These are phyloP conservation scores for Aethionema arabicum DNA, from an alignment of 345 rosid species.

Conservation along the genomic window DNA sequence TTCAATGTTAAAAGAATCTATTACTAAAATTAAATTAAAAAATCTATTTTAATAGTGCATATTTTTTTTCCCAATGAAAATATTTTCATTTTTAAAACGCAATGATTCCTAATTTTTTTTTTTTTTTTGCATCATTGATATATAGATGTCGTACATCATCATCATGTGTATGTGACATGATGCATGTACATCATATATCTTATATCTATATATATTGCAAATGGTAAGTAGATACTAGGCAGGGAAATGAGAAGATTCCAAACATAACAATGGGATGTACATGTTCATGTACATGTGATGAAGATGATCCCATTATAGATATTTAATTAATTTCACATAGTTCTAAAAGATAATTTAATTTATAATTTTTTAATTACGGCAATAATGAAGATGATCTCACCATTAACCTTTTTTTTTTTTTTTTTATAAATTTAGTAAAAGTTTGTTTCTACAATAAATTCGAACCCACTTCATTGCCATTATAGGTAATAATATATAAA, in stretches of 20 bases:
- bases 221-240: slow-evolving; percentile 11
- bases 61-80: too few relatives aligned
- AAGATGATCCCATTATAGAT: slow-evolving; percentile 21
- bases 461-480: slow-evolving; percentile 33
- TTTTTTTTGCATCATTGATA: too few relatives aligned
- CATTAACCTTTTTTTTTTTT: slow-evolving; percentile 27
- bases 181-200: not conserved
- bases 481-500: slow-evolving; percentile 15
- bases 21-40: too few relatives aligned
- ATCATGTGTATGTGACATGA: too few relatives aligned
- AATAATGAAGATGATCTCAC: slow-evolving; percentile 27
- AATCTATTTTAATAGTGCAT: too few relatives aligned
- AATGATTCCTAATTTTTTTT: too few relatives aligned
- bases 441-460: slow-evolving; percentile 10
- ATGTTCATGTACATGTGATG: slow-evolving; percentile 33
- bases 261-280: slow-evolving; percentile 23
- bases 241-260: slow-evolving; percentile 32
- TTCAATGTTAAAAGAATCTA: too few relatives aligned
- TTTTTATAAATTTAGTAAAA: slow-evolving; percentile 24
- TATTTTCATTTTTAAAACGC: too few relatives aligned
- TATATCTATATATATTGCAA: not conserved
- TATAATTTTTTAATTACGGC: not conserved
- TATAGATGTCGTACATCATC: too few relatives aligned
- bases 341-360: slow-evolving; percentile 20
- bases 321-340: slow-evolving; percentile 34